Percentiles rank a stretch among this genome's conserved stretches.
Conservation (phyloP, 306 rosid genomes). For the Chamaecrista fasciculata region DNA sequence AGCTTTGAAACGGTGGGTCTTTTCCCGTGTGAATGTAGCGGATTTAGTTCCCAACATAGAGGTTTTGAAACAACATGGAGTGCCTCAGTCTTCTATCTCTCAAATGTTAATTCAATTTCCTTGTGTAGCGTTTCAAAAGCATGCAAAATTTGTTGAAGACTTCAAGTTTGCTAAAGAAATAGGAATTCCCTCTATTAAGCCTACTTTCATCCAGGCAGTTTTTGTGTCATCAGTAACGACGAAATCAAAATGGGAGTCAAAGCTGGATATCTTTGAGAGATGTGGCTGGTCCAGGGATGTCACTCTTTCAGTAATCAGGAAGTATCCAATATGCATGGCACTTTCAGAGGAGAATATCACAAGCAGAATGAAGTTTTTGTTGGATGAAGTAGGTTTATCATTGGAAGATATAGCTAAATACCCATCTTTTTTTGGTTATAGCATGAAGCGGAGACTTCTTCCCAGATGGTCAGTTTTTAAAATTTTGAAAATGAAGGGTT, state of each 20-base stretch:
- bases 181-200: slow-evolving; percentile 5
- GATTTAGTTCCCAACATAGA: slow-evolving; percentile 10
- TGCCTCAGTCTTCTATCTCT: slow-evolving; percentile 10
- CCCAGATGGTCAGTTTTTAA: slow-evolving; percentile 34
- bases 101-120: not conserved
- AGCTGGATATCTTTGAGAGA: slow-evolving; percentile 6
- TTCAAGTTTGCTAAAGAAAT: slow-evolving; percentile 14
- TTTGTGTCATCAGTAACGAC: not conserved
- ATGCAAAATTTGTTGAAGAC: not conserved
- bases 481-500: slow-evolving; percentile 6
- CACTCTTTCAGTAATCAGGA: slow-evolving; percentile 23
- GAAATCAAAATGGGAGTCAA: slow-evolving; percentile 6
- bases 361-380: not conserved
- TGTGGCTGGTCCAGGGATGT: slow-evolving; percentile 32
- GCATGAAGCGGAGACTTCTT: slow-evolving; percentile 31
- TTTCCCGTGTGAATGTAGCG: too few relatives aligned
- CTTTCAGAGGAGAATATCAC: not conserved
- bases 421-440: not conserved
- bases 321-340: slow-evolving; percentile 20
- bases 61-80: slow-evolving; percentile 26
- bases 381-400: slow-evolving; percentile 17
- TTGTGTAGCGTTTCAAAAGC: not conserved
- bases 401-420: slow-evolving; percentile 7
- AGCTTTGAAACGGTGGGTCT: not conserved
- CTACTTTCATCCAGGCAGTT: slow-evolving; percentile 12